Percentiles rank a stretch among this genome's conserved stretches.
Conservation (phyloP, 805 yeast species). For the Cyberlindnera mycetangii region DNA sequence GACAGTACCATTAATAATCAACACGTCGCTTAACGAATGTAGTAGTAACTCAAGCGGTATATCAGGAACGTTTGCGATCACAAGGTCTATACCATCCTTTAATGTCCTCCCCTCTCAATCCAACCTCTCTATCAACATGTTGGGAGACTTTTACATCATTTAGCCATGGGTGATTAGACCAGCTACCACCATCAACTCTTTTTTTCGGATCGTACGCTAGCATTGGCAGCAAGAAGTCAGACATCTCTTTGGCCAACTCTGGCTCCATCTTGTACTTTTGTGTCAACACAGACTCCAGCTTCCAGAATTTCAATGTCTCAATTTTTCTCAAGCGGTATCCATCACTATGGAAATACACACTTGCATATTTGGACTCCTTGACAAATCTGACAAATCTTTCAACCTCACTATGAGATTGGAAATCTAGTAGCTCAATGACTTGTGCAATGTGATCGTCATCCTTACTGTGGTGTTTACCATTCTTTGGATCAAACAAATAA, state of each 20-base stretch:
- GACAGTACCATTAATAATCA: background rate
- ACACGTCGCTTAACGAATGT: background rate
- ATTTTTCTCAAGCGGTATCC: constrained; percentile 54
- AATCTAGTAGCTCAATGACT: constrained; percentile 50
- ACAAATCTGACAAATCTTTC: constrained; percentile 37
- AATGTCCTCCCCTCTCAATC: constrained; percentile 28
- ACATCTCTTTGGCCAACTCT: constrained; percentile 46
- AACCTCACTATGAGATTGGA: constrained; percentile 35
- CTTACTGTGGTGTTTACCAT: constrained; percentile 70
- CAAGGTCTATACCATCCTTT: constrained; percentile 25
- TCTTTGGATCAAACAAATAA: constrained; percentile 83
- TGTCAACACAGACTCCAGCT: constrained; percentile 59
- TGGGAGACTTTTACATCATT: constrained; percentile 13
- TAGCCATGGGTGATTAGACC: constrained; percentile 54
- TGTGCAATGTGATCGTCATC: constrained; percentile 98
- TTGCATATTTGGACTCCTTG: constrained; percentile 34
- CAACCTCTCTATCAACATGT: constrained; percentile 21
- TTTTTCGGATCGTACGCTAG: constrained; percentile 45
- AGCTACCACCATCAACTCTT: constrained; percentile 53
- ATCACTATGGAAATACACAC: constrained; percentile 46
- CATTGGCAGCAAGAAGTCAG: constrained; percentile 49
- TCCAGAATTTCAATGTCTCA: constrained; percentile 73
- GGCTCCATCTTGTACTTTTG: constrained; percentile 70
- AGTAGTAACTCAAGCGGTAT: too few relatives aligned
- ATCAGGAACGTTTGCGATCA: constrained; percentile 1